Evolutionary conservation across 2,329 filamentous ascomycete genomes (phyloP).

Genomic region (Fusarium mundagurra): DNA sequence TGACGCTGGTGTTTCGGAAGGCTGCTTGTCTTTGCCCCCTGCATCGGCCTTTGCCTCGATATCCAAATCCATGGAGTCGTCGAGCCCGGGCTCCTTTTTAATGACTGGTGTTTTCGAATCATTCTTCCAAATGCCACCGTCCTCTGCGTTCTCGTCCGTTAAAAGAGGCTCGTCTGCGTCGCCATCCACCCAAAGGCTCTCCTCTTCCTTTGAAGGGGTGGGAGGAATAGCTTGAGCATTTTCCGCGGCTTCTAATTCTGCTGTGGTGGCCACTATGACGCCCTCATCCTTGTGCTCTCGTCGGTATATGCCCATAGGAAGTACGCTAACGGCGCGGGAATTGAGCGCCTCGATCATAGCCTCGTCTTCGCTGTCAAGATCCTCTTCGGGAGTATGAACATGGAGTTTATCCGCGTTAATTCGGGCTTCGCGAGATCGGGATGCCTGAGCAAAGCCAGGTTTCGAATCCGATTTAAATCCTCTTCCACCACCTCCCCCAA

Average conservation of each 20-base stretch:
- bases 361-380: slow-evolving; percentile 58
- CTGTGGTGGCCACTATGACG: slow-evolving; percentile 65
- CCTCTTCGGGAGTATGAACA: slow-evolving; percentile 53
- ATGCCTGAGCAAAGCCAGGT: slow-evolving; percentile 51
- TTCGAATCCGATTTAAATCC: slow-evolving; percentile 50
- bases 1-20: slow-evolving; percentile 33
- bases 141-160: slow-evolving; percentile 46
- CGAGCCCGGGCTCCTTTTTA: slow-evolving; percentile 57
- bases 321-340: slow-evolving; percentile 46
- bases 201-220: slow-evolving; percentile 49
- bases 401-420: slow-evolving; percentile 68
- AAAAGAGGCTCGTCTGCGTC: slow-evolving; percentile 44
- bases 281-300: slow-evolving; percentile 64
- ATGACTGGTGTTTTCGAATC: slow-evolving; percentile 50
- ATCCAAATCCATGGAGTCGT: slow-evolving; percentile 56
- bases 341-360: slow-evolving; percentile 51
- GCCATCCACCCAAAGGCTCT: slow-evolving; percentile 57
- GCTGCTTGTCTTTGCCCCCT: slow-evolving; percentile 37
- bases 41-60: slow-evolving; percentile 37
- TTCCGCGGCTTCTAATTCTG: slow-evolving; percentile 65
- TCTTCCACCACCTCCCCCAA: slow-evolving; percentile 45
- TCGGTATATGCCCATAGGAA: slow-evolving; percentile 67
- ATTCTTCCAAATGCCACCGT: slow-evolving; percentile 57
- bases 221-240: slow-evolving; percentile 47
- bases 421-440: slow-evolving; percentile 54